Base-by-base conservation (phyloP, 2,329 filamentous ascomycete species). In the Calonectria honghensis region DNA sequence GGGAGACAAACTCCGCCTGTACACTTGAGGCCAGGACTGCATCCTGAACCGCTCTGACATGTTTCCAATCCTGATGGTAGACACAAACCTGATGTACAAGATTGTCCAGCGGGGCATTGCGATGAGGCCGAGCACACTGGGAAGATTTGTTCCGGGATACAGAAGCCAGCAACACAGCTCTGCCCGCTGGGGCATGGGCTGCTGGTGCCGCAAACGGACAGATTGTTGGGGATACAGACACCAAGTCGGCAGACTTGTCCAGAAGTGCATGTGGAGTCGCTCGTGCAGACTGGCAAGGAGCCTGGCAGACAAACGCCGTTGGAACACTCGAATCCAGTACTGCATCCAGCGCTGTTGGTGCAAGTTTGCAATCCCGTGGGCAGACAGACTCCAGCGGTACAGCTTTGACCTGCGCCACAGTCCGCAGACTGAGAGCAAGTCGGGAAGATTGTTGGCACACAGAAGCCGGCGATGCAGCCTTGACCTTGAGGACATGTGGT, bases 1-100 rank as follows among this genome's bases (percentile, higher is more conserved):
- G 65, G 65, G 35, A 68, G 65, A 45, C 65, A 68, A 27, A 68
- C 65, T 6, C 65, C 65, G 10, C 14, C 16, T 18, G 48, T 68
- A 45, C 65, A 68, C 35, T 57, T 14, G 50, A 68, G 48, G n/a
- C 65, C 65, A 24, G 65, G 32, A 11, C 51, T 37, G 24, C 70
- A 72, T 35, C 65, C 63, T 0, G 24, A 16, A 3, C 45, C 51
- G 11, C 6, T 24, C 10, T 65, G 57, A 24, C 70, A 72, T 2
- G 52, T 31, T 7, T 57, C 63, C 41, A 72, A 18, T 32, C 45
- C 63, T 2, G 54, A 37, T 5, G 70, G 70, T 1, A 72, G 32
- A 20, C 70, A 72, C 2, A 72, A 24, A 11, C 70, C 70, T 18
- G 61, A 51, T 10, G 63, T 57, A 6, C 70, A 72, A 13, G 29